phyloP scores from a whole-genome alignment of 176 grass and related monocot genomes.

The Avena eriantha region DNA sequence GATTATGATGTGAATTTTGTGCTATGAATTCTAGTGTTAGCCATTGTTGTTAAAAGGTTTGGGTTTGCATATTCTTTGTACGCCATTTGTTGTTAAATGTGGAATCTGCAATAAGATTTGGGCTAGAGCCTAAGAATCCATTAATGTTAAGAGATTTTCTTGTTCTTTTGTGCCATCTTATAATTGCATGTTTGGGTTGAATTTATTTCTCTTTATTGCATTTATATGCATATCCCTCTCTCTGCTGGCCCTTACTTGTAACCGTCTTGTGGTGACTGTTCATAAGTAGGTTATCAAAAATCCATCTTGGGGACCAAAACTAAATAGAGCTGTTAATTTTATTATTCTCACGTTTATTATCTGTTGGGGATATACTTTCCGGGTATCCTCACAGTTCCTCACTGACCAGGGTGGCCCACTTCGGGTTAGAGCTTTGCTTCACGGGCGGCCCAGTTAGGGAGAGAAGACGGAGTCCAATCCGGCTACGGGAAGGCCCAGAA shows the following conservation, averaged over 20 bases:
- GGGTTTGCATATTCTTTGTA: background rate
- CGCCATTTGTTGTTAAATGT: background rate
- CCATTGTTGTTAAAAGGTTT: background rate
- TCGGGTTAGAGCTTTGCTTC: too few species aligned
- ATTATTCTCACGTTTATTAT: conserved; percentile 20
- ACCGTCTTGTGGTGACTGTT: background rate
- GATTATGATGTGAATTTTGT: background rate
- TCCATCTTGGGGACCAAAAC: background rate
- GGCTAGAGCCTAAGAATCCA: conserved; percentile 2
- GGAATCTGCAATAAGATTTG: background rate
- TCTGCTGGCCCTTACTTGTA: background rate
- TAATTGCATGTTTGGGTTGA: background rate
- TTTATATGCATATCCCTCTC: background rate
- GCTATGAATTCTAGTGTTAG: background rate
- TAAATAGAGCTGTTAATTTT: background rate
- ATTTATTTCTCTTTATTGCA: background rate
- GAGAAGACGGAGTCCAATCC: too few species aligned
- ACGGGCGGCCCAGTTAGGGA: too few species aligned
- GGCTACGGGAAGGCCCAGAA: too few species aligned
- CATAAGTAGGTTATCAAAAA: background rate
- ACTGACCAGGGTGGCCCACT: too few species aligned
- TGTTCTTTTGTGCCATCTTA: background rate
- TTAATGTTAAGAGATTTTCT: background rate
- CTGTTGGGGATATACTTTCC: too few species aligned
- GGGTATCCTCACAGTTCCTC: too few species aligned